Evolutionary conservation across 2,329 filamentous ascomycete species (phyloP).

Genomic region (Thyridium curvatum): DNA sequence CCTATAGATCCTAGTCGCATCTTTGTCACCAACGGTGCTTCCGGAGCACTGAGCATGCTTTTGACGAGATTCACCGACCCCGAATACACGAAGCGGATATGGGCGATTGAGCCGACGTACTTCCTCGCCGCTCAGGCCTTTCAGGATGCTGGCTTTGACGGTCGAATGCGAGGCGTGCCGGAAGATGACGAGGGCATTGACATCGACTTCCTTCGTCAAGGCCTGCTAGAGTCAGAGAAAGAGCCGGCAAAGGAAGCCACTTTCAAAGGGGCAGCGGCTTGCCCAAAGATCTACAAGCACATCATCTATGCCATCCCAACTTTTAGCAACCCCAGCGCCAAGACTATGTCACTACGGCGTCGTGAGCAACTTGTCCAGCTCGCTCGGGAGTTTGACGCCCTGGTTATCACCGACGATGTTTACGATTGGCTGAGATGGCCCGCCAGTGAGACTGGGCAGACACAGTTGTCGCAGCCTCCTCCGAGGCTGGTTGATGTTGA

Average conservation of each 20-base stretch:
- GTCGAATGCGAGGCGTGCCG: background rate
- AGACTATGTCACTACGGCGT: background rate
- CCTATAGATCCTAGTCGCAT: constrained; percentile 41
- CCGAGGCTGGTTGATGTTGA: constrained; percentile 56
- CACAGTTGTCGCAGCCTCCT: constrained; percentile 20
- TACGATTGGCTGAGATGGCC: background rate
- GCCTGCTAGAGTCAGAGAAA: background rate
- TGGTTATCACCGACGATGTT: background rate
- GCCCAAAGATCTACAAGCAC: background rate
- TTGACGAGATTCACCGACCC: background rate
- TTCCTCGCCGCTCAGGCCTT: background rate
- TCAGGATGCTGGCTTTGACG: background rate
- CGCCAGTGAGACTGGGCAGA: background rate
- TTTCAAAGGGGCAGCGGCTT: background rate
- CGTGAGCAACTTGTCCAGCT: background rate
- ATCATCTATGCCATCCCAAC: background rate
- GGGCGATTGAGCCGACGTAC: background rate
- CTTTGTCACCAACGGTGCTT: constrained; percentile 55
- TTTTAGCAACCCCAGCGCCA: background rate
- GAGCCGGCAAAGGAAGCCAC: background rate
- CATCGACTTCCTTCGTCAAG: background rate
- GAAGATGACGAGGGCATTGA: background rate
- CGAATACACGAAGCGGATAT: background rate
- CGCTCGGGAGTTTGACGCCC: background rate
- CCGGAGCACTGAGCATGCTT: constrained; percentile 36